phyloP scores from a whole-genome alignment of 371 early-diverging fungal genomes.

The Rhizopus arrhizus region DNA sequence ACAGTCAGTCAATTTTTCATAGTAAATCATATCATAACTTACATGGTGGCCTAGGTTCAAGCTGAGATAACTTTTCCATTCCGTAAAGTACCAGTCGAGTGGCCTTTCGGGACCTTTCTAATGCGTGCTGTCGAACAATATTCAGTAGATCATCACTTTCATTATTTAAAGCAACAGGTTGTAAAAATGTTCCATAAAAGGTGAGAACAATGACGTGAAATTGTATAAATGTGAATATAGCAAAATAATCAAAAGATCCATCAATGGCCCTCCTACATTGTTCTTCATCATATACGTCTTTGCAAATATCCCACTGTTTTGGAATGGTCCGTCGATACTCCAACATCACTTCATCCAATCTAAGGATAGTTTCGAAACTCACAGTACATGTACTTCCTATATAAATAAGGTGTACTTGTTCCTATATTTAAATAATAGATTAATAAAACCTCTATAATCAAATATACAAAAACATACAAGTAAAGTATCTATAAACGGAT shows the following conservation, averaged over 20 bases:
- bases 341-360: constrained; percentile 8
- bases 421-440: background rate
- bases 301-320: constrained; percentile 10
- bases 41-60: background rate
- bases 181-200: constrained; percentile 17
- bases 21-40: background rate
- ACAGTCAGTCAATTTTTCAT: background rate
- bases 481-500: constrained; percentile 10
- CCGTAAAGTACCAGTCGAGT: constrained; percentile 10
- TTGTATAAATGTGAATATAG: constrained; percentile 12
- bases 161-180: constrained; percentile 9
- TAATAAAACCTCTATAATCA: background rate
- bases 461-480: constrained; percentile 2
- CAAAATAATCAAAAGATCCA: background rate
- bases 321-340: constrained; percentile 15
- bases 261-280: constrained; percentile 9
- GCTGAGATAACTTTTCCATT: background rate
- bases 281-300: constrained; percentile 2
- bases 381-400: constrained; percentile 17
- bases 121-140: constrained; percentile 10
- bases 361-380: constrained; percentile 22
- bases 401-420: constrained; percentile 13
- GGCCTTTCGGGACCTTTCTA: constrained; percentile 5
- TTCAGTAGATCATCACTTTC: constrained; percentile 9
- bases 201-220: constrained; percentile 3